phyloP scores from a whole-genome alignment of 108 stramenopile genomes.

The Fistulifera pelliculosa region DNA sequence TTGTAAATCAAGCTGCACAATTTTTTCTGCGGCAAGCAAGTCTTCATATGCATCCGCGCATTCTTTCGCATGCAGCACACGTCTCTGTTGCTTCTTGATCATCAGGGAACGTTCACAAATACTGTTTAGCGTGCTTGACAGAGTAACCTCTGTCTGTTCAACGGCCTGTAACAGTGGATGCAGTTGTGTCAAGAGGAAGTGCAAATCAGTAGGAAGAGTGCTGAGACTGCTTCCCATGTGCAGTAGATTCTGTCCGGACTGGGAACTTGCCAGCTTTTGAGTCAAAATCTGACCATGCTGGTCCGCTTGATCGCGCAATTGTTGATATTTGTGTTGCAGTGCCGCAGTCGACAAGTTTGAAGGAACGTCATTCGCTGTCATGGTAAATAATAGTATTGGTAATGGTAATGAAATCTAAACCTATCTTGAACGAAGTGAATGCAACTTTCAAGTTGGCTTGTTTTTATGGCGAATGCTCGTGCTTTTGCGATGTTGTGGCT shows the following conservation, averaged over 20 bases:
- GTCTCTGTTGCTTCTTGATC: constrained; percentile 34
- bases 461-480: too few relatives aligned
- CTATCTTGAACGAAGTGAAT: too few relatives aligned
- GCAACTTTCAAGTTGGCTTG: too few relatives aligned
- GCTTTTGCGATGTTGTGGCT: too few relatives aligned
- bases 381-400: too few relatives aligned
- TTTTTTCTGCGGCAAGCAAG: constrained; percentile 49
- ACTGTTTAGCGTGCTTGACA: constrained; percentile 37
- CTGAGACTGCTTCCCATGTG: constrained; percentile 73
- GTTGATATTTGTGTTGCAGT: constrained; percentile 32
- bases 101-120: constrained; percentile 36
- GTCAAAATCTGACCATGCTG: constrained; percentile 65
- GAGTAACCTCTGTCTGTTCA: constrained; percentile 35
- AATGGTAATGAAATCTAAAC: too few relatives aligned
- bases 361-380: neutral
- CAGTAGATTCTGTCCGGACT: constrained; percentile 73
- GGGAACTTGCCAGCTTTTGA: constrained; percentile 69
- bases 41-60: constrained; percentile 65
- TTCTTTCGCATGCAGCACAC: constrained; percentile 38
- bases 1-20: neutral
- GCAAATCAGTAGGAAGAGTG: constrained; percentile 72
- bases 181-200: constrained; percentile 55
- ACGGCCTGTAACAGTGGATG: constrained; percentile 48
- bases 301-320: constrained; percentile 43
- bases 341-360: constrained; percentile 32